These are phyloP conservation scores for Paramyrothecium roridum DNA, from an alignment of 2,329 filamentous ascomycete genomes.

Conservation along the genomic window DNA sequence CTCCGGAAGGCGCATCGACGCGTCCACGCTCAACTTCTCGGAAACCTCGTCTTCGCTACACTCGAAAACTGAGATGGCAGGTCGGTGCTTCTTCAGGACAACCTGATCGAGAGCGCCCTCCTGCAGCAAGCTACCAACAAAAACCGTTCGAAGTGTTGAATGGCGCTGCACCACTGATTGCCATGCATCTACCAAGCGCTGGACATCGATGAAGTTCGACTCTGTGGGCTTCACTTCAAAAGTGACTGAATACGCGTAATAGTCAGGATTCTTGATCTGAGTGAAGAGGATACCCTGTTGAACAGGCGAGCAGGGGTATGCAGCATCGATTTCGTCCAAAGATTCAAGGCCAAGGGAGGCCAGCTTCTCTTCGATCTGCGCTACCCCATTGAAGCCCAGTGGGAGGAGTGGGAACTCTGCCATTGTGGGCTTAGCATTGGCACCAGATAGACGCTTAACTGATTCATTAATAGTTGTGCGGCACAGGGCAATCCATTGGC, in stretches of 20 bases:
- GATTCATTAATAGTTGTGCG: neutral
- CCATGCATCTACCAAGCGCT: constrained; percentile 13
- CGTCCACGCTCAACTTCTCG: neutral
- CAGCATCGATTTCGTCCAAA: constrained; percentile 9
- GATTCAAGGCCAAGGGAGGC: neutral
- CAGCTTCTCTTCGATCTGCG: constrained; percentile 4
- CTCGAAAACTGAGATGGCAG: neutral
- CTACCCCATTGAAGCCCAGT: constrained; percentile 1
- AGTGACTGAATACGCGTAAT: constrained; percentile 16
- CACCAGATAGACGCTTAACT: neutral
- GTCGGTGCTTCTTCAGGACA: constrained; percentile 9
- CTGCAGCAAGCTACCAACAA: constrained; percentile 8
- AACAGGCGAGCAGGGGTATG: constrained; percentile 15
- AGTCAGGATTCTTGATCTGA: constrained; percentile 10
- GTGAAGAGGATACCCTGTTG: constrained; percentile 17
- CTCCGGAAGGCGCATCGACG: neutral
- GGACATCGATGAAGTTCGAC: neutral
- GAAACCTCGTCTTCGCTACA: neutral
- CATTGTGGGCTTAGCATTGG: neutral
- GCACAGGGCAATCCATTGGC: constrained; percentile 2
- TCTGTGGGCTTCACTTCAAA: constrained; percentile 5
- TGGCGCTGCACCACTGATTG: constrained; percentile 12
- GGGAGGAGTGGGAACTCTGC: constrained; percentile 7
- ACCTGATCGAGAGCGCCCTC: constrained; percentile 12
- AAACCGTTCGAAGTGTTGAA: constrained; percentile 17